phyloP scores from a whole-genome alignment of 331 rosid species.

The Quercus tomentella region DNA sequence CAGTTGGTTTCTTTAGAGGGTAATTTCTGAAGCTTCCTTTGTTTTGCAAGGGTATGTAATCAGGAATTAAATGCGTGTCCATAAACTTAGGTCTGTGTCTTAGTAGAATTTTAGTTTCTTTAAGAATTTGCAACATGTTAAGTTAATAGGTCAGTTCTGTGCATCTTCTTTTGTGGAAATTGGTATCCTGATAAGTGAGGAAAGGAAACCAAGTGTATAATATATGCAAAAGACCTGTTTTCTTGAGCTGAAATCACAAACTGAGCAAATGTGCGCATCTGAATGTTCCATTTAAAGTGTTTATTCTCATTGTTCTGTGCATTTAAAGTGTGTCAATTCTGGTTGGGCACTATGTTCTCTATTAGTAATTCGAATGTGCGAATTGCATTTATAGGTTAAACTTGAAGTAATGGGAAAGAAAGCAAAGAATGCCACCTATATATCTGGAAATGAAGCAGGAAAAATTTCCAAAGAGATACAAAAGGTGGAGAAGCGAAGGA shows the following conservation, averaged over 20 bases:
- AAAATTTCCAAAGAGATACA: constrained; percentile 97
- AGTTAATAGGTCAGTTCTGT: not conserved
- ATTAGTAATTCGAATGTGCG: not conserved
- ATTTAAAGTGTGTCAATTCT: not conserved
- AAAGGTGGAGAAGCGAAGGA: constrained; percentile 97
- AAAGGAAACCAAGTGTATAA: not conserved
- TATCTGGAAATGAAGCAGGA: constrained; percentile 95
- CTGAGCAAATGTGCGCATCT: not conserved
- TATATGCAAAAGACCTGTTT: not conserved
- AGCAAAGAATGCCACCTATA: constrained; percentile 92
- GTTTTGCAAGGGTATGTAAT: not conserved
- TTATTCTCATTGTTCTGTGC: not conserved
- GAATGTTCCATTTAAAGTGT: no score
- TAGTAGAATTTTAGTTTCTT: not conserved
- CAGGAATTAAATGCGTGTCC: not conserved
- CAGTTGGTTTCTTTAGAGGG: no score
- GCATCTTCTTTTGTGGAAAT: not conserved
- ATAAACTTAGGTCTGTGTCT: not conserved
- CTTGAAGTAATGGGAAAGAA: constrained; percentile 99
- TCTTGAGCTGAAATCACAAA: not conserved
- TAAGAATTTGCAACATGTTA: not conserved
- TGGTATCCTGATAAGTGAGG: not conserved
- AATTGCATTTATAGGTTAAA: constrained; percentile 54
- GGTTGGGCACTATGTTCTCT: not conserved
- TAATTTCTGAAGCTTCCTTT: no score